Evolutionary conservation across 1,284 basidiomycete genomes (phyloP), one percentile per base, ranked within the genome.

Genomic region (Ganoderma meredithae): DNA sequence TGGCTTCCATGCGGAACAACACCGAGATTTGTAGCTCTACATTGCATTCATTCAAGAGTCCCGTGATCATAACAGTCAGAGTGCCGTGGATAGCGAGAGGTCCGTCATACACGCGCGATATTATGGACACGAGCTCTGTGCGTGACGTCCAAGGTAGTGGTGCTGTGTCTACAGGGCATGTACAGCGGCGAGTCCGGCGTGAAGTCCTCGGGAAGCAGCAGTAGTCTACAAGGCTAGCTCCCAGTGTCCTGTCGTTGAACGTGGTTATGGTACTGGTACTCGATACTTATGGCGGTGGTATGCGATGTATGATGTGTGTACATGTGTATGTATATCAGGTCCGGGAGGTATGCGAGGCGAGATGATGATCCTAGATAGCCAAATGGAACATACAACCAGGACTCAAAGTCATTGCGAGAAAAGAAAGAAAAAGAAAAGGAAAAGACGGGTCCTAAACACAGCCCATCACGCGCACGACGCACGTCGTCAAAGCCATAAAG

Each of bases 401-500:
- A n/a, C 9, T 36, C 33, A 58, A 31, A 31, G 52, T 55, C 52
- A 1, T 33, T 19, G 27, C 52, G 17, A 31, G 4, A 53, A 53
- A 31, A 15, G 3, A 3, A 31, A 31, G 3, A 3, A 31, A 31
- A 31, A 31, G 3, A 3, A 31, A 31, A 31, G 3, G 27, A 3
- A 55, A 33, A 33, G 31, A 25, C 27, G 49, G 6, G 17, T 2
- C 27, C 49, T 25, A 53, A 33, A 33, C 13, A 22, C 9, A n/a
- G 52, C 31, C 52, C 52, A 31, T 55, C 52, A 15, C n/a, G n/a
- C n/a, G n/a, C n/a, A n/a, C n/a, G n/a, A n/a, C n/a, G n/a, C n/a
- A n/a, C n/a, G 27, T 63, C 62, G 22, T 64, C 41, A 58, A 58
- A 56, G 13, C 58, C 62, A 53, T 64, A 3, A 64, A 58, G 13